phyloP scores from a whole-genome alignment of 2,329 filamentous ascomycete genomes.

The Colletotrichum sp. region DNA sequence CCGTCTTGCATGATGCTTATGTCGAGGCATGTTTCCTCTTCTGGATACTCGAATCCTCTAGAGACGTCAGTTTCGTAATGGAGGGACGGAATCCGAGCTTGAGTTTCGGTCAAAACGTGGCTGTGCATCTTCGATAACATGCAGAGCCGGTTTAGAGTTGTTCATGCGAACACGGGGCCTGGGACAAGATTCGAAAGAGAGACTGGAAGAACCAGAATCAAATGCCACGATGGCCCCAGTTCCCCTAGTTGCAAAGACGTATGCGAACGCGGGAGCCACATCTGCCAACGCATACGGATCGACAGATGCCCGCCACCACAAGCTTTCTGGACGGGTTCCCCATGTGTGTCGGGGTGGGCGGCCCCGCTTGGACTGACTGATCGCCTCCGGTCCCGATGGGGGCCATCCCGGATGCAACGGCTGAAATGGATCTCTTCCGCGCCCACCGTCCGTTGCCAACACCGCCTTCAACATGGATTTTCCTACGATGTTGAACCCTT shows the following conservation, averaged over 20 bases:
- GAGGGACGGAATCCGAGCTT: background rate
- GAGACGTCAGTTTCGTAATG: background rate
- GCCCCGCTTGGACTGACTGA: constrained; percentile 2
- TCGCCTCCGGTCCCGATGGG: background rate
- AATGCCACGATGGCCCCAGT: background rate
- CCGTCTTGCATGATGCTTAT: background rate
- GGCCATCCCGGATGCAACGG: constrained; percentile 4
- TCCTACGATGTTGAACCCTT: background rate
- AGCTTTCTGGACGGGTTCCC: background rate
- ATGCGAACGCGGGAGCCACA: background rate
- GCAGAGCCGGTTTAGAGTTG: background rate
- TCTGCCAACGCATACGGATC: background rate
- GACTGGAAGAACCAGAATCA: background rate
- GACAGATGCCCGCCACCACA: background rate
- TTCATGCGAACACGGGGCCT: background rate
- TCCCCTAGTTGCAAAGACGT: background rate
- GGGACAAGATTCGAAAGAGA: background rate
- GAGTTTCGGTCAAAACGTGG: constrained; percentile 8
- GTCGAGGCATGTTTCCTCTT: background rate
- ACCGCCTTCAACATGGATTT: background rate
- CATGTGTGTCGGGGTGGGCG: background rate
- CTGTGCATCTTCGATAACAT: background rate
- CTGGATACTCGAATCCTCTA: background rate
- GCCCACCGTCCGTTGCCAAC: background rate
- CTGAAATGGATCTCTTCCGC: background rate